phyloP scores from a whole-genome alignment of 108 stramenopile genomes.

The Fragilaria radians region DNA sequence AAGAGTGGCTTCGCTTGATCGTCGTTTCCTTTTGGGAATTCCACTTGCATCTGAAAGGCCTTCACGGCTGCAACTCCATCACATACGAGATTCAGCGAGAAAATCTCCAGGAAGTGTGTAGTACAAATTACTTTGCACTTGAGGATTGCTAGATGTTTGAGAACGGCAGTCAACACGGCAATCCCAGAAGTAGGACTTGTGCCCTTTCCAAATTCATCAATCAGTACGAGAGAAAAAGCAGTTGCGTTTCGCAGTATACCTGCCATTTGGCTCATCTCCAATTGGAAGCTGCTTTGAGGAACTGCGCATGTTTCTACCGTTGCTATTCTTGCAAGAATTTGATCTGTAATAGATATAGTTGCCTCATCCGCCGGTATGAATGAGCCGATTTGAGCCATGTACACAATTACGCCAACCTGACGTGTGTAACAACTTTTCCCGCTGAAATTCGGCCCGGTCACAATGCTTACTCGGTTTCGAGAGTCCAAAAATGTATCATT shows the following conservation, averaged over 20 bases:
- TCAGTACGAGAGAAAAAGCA: constrained; percentile 73
- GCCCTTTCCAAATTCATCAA: constrained; percentile 98
- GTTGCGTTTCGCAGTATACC: constrained; percentile 60
- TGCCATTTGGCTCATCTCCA: constrained; percentile 89
- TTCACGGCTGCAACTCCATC: constrained; percentile 66
- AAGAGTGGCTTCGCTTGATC: constrained; percentile 80
- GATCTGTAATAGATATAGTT: constrained; percentile 79
- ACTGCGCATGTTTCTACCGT: constrained; percentile 88
- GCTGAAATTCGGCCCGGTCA: constrained; percentile 92
- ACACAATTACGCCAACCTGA: constrained; percentile 81
- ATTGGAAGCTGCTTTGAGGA: constrained; percentile 90
- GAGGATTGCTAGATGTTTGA: constrained; percentile 51
- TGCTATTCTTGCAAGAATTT: constrained; percentile 83
- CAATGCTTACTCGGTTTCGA: constrained; percentile 56
- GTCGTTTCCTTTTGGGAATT: constrained; percentile 50
- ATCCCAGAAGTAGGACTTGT: constrained; percentile 92
- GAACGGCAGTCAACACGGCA: constrained; percentile 78
- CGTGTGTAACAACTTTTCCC: constrained; percentile 94
- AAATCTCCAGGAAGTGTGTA: constrained; percentile 94
- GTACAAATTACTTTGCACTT: constrained; percentile 82
- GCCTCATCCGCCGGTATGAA: constrained; percentile 85
- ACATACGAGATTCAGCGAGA: constrained; percentile 70
- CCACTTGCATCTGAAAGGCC: constrained; percentile 83
- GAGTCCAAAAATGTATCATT: constrained; percentile 76
- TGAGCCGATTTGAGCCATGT: constrained; percentile 90